Percentiles rank a stretch among this genome's conserved stretches.
phyloP scores from a whole-genome alignment of 2,329 filamentous ascomycete genomes.

The Neonectria sp. region DNA sequence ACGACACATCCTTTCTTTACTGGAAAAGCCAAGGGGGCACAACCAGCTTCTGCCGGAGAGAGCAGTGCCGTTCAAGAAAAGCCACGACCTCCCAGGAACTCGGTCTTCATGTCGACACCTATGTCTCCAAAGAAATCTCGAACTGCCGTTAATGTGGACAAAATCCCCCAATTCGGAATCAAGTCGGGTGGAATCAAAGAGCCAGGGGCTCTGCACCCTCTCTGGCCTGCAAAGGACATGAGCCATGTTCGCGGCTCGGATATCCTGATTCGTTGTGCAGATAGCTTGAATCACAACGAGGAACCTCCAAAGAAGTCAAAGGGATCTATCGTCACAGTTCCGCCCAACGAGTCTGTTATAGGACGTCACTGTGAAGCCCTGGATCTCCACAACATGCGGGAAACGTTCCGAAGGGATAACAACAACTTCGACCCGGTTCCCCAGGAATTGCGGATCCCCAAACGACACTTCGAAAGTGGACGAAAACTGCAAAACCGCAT shows the following conservation, averaged over 20 bases:
- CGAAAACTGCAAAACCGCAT: constrained; percentile 66
- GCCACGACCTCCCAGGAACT: constrained; percentile 52
- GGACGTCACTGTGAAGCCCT: constrained; percentile 45
- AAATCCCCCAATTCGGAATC: constrained; percentile 60
- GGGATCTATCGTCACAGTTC: constrained; percentile 60
- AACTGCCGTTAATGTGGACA: constrained; percentile 48
- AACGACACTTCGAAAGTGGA: constrained; percentile 72
- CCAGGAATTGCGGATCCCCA: constrained; percentile 67
- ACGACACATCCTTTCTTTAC: constrained; percentile 61
- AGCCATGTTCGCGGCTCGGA: constrained; percentile 72
- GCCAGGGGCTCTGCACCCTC: constrained; percentile 76
- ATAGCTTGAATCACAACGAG: neutral
- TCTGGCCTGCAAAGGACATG: constrained; percentile 80
- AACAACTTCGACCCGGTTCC: constrained; percentile 63
- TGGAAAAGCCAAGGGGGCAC: constrained; percentile 51
- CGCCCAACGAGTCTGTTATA: constrained; percentile 61
- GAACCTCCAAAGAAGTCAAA: constrained; percentile 64
- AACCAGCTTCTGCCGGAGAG: constrained; percentile 35
- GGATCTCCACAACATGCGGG: constrained; percentile 46
- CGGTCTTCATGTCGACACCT: constrained; percentile 68
- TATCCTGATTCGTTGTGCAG: neutral
- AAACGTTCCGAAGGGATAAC: constrained; percentile 48
- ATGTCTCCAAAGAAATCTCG: constrained; percentile 64
- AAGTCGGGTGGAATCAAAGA: constrained; percentile 68
- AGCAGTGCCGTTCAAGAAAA: constrained; percentile 42